Base-by-base conservation (phyloP, 2,329 filamentous ascomycete genomes). In the Colletotrichum sp. region DNA sequence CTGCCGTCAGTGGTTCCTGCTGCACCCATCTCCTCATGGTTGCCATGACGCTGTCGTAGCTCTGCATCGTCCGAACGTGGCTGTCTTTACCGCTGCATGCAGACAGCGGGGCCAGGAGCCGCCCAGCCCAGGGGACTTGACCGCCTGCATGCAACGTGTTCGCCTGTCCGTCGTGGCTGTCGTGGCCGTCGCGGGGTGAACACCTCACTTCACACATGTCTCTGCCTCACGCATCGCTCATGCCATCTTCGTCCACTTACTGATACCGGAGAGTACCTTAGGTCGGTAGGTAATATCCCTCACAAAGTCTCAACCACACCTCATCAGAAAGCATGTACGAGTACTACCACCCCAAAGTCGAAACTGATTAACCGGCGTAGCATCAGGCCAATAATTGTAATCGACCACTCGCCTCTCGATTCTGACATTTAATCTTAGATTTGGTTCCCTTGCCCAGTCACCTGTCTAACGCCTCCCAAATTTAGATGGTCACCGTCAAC, bases 1-100 rank as follows among this genome's bases (percentile, higher is more conserved):
- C 28, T 24, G 59, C 7, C 39, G 59, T 65, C 64, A 64, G 49
- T 74, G 70, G 64, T 28, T 69, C 28, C 64, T 32, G 59, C 64
- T 60, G 59, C 34, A 30, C 30, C 59, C 70, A 49, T 73, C 65
- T 55, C 70, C 70, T 76, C 74, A 52, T 71, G 70, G 74, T 76
- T 76, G 74, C 74, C 74, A 76, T 76, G 74, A 76, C 74, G 74
- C 70, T 76, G 74, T 65, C 44, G 74, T 76, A 59, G 74, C 70
- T 52, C 67, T 76, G 70, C 74, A 62, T 73, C 64, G 21, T 65
- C 64, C 34, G 57, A 69, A 69, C 70, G 55, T 73, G 63, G 64
- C 59, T 65, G 26, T 24, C 62, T 49, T 63, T 69, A 34, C 57
- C 63, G 74, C 70, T 74, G 64, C 74, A 74, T 69, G 74, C 74